Conservation (phyloP, 306 rosid genomes). For the Hippophae gyantsensis region DNA sequence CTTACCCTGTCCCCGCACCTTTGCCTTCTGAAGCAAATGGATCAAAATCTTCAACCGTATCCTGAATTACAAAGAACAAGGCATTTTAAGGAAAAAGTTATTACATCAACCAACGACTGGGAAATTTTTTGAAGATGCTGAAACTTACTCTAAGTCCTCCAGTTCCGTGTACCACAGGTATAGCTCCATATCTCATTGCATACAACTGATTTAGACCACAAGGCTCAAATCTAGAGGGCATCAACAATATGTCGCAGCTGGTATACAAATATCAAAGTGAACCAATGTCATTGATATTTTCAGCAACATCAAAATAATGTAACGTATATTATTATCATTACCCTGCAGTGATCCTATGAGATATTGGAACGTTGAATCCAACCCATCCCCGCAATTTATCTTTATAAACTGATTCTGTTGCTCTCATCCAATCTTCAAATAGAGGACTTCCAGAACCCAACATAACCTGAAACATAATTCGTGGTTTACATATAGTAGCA, state of each 20-base stretch:
- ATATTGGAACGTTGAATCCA: slow-evolving; percentile 77
- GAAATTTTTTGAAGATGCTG: slow-evolving; percentile 9
- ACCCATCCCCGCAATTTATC: slow-evolving; percentile 89
- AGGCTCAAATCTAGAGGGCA: slow-evolving; percentile 91
- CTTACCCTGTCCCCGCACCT: slow-evolving; percentile 75
- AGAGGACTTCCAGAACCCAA: slow-evolving; percentile 64
- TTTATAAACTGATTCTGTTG: slow-evolving; percentile 45
- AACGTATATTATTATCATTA: slow-evolving; percentile 23
- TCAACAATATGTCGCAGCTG: slow-evolving; percentile 81
- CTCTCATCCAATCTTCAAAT: slow-evolving; percentile 87
- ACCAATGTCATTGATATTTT: slow-evolving; percentile 17
- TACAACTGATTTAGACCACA: slow-evolving; percentile 83
- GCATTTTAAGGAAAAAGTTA: slow-evolving; percentile 12
- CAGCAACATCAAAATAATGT: slow-evolving; percentile 11
- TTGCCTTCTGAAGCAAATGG: slow-evolving; percentile 46
- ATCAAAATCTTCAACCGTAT: slow-evolving; percentile 56
- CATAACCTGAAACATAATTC: slow-evolving; percentile 55
- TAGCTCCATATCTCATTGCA: slow-evolving; percentile 91
- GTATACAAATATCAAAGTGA: slow-evolving; percentile 19
- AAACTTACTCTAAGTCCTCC: slow-evolving; percentile 87
- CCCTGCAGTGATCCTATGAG: slow-evolving; percentile 89
- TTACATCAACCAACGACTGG: slow-evolving; percentile 5
- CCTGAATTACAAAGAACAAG: slow-evolving; percentile 39
- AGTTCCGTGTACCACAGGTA: slow-evolving; percentile 87
- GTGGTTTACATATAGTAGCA: background rate